Conservation (phyloP, 2,329 filamentous ascomycete species). For the Fusarium agapanthi region DNA sequence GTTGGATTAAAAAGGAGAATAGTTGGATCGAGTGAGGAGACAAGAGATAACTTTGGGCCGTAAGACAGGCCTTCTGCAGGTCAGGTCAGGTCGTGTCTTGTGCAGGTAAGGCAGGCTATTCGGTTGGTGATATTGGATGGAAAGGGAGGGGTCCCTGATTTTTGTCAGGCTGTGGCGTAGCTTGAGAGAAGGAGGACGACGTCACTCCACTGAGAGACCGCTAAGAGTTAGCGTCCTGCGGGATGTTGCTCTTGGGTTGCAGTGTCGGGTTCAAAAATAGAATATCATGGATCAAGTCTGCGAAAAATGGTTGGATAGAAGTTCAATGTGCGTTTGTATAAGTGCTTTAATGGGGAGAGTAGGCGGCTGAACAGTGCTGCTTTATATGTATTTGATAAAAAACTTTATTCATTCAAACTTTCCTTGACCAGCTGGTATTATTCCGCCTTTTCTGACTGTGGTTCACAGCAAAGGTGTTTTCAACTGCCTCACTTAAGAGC, state of each 20-base stretch:
- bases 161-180: slow-evolving; percentile 20
- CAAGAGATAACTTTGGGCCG: not conserved
- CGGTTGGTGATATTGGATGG: not conserved
- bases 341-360: not conserved
- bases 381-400: no score
- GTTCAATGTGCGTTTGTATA: not conserved
- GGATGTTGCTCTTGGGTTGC: not conserved
- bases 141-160: slow-evolving; percentile 29
- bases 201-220: slow-evolving; percentile 29
- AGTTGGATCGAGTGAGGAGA: not conserved
- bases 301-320: not conserved
- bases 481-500: not conserved
- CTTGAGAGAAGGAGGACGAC: not conserved
- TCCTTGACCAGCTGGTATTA: not conserved
- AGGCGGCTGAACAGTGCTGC: not conserved
- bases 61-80: slow-evolving; percentile 11
- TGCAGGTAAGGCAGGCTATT: slow-evolving; percentile 5
- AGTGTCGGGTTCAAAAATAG: slow-evolving; percentile 16
- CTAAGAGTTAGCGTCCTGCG: slow-evolving; percentile 33
- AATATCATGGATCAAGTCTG: not conserved
- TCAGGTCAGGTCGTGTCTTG: slow-evolving; percentile 11
- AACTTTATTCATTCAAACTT: not conserved
- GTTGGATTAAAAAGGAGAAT: not conserved
- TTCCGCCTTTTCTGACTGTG: not conserved
- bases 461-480: not conserved